Base-by-base conservation (phyloP, 192 early-diverging fungal species). In the Backusella circina region DNA sequence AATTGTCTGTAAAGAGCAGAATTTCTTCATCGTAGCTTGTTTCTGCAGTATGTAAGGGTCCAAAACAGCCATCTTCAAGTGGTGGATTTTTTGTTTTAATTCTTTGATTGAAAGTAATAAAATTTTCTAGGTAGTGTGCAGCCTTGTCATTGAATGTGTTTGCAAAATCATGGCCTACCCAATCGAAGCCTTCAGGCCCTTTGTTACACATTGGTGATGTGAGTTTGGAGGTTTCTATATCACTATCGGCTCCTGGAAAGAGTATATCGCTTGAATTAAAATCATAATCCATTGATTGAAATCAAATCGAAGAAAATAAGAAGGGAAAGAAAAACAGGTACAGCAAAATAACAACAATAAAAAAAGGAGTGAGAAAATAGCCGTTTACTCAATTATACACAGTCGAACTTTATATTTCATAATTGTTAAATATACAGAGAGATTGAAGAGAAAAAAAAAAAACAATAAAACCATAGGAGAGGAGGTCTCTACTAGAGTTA, bases 201-300 rank as follows among this genome's bases (percentile, higher is more conserved):
- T 78, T 78, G n/a, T 36, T 38, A 21, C 6, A 36, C 57, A 72
- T 47, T 8, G 37, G 12, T 16, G 67, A 65, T 9, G 72, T 74
- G 5, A 78, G 35, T 37, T 78, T 78, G 8, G 72, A 38, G 61
- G 51, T 33, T 28, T 72, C 50, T 7, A 67, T 51, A 67, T 26
- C 23, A 26, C 9, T 10, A 61, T 61, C 21, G 9, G 73, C 77
- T 30, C 38, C 67, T 36, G 77, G 77, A 68, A 78, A 74, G 23
- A 39, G 44, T 41, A 78, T 70, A 69, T 78, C 77, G 28, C 77
- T 78, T 2, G 77, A 78, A 44, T 73, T 5, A 57, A 70, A 78
- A 10, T 74, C 72, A 54, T 68, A 41, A 39, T 72, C 61, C 77
- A 78, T 78, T 28, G 7, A 47, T 61, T 61, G 54, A 61, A 61